Evolutionary conservation across 129 eudicot species (phyloP).

Genomic region (Flaveria linearis): DNA sequence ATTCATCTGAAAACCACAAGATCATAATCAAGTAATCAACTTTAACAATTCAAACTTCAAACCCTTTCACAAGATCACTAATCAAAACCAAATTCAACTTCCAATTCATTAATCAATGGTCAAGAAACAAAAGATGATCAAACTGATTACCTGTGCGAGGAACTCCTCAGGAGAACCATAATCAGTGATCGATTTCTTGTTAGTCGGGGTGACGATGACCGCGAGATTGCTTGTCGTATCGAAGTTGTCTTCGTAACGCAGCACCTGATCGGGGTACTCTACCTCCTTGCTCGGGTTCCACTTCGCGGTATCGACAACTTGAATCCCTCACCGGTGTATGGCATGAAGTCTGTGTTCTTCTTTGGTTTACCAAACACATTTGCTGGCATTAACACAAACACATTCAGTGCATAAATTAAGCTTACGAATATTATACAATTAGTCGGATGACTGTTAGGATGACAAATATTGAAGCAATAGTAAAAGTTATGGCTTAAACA

Average conservation of each 20-base stretch:
- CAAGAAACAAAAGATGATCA: neutral
- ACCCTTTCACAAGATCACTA: neutral
- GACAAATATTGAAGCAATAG: too few species aligned
- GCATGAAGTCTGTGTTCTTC: slow-evolving; percentile 70
- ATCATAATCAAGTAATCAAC: neutral
- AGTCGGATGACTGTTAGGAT: too few species aligned
- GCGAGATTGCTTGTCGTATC: slow-evolving; percentile 65
- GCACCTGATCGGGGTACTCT: slow-evolving; percentile 88
- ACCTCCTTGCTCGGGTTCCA: slow-evolving; percentile 91
- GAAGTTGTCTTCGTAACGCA: slow-evolving; percentile 85
- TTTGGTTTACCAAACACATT: slow-evolving; percentile 91
- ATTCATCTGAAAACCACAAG: slow-evolving; percentile 55
- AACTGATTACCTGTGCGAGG: slow-evolving; percentile 54
- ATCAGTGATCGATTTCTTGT: slow-evolving; percentile 85
- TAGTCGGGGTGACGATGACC: slow-evolving; percentile 64
- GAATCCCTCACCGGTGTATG: slow-evolving; percentile 67
- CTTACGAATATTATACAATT: neutral
- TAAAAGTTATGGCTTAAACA: too few species aligned
- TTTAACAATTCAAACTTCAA: neutral
- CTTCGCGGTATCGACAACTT: slow-evolving; percentile 59
- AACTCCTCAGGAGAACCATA: slow-evolving; percentile 78
- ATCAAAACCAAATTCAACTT: neutral
- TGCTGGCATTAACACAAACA: slow-evolving; percentile 52
- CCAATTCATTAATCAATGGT: neutral
- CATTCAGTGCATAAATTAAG: slow-evolving; percentile 22